Evolutionary conservation across 1,284 basidiomycete genomes (phyloP), one percentile per base, ranked within the genome.

Genomic region (Serendipita sp.): DNA sequence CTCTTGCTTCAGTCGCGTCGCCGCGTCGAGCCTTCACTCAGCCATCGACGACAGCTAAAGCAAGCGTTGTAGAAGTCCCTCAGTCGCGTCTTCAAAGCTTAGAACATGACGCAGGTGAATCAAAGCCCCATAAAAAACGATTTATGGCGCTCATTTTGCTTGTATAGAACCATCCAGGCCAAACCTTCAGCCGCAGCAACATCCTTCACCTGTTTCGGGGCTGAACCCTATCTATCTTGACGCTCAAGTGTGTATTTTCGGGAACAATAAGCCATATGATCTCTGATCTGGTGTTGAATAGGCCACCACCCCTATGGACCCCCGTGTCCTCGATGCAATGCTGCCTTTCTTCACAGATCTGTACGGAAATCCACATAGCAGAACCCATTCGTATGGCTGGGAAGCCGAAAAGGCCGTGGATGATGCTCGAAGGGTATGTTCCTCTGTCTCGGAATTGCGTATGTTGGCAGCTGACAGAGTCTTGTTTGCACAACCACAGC

Each of bases 331-430:
- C 64, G 96, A 99, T 74, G 86, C 90, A 32, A 99, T 99, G 95
- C 78, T 99, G 62, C 96, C 96, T 0, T 97, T 84, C 74, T 78
- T 94, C 69, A 96, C 95, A 13, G 93, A 99, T 74, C 92, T 94
- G 73, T 99, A 89, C 71, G 96, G 96, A 4, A 99, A 99, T 76
- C 96, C 96, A 6, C 96, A 99, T 71, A 95, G 91, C 71, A 84
- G 94, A 65, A 99, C 96, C 34, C 96, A 99, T 74, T 93, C 95
- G 0, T 99, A 98, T 74, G 96, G 96, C 3, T 99, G 96, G 96
- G 96, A 99, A 74, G 92, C 95, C 3, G 96, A 99, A 72, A 81
- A 87, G 69, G 94, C 88, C 0, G 91, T 97, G 3, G 95, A 99
- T 72, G 84, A 88, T 68, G 94, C 92, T 4, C 84, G 95, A 63